Evolutionary conservation across 2,329 filamentous ascomycete species (phyloP).

Genomic region (Cladosporium sp.): DNA sequence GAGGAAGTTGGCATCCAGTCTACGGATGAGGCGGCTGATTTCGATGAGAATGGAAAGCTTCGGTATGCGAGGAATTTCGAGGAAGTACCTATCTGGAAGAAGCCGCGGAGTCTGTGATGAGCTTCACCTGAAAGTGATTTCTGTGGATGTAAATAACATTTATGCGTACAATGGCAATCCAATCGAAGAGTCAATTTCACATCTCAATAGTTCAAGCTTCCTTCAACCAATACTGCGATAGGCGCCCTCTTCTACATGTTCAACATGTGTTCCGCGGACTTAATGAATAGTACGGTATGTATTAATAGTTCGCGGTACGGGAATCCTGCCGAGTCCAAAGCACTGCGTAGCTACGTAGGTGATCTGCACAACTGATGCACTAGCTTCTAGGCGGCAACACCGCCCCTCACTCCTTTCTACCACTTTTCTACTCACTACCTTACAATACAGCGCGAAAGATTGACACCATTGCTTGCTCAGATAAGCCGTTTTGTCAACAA

Average conservation of each 20-base stretch:
- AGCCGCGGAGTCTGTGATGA: slow-evolving; percentile 1
- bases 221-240: too few species aligned
- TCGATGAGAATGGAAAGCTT: slow-evolving; percentile 41
- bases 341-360: neutral
- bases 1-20: slow-evolving; percentile 35
- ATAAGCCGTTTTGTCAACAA: too few species aligned
- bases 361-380: neutral
- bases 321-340: slow-evolving; percentile 4
- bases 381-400: slow-evolving; percentile 1
- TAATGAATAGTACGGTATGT: too few species aligned
- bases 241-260: too few species aligned
- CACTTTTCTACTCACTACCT: neutral
- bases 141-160: too few species aligned
- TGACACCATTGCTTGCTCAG: neutral
- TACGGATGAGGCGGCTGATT: slow-evolving; percentile 39
- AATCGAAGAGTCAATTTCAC: too few species aligned
- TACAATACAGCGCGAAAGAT: neutral
- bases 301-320: neutral
- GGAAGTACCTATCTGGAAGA: slow-evolving; percentile 39
- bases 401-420: neutral
- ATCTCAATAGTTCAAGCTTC: too few species aligned
- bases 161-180: too few species aligned
- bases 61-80: slow-evolving; percentile 39
- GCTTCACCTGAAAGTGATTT: neutral
- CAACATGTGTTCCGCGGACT: too few species aligned